These are phyloP conservation scores for Polygonum aviculare DNA, from an alignment of 148 eudicot genomes.

Conservation along the genomic window DNA sequence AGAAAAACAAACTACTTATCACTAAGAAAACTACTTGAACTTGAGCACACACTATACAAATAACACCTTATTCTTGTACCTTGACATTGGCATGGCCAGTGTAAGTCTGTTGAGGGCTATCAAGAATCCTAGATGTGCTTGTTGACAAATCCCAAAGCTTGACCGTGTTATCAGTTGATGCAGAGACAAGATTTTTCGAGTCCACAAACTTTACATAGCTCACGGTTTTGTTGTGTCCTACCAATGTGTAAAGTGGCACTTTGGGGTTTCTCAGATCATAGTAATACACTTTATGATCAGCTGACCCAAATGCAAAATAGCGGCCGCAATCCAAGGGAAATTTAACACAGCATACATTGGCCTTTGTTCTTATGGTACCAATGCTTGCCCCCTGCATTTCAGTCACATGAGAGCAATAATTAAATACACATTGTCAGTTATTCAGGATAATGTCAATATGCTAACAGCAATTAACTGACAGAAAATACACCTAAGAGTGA, in stretches of 20 bases:
- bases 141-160: conserved; percentile 97
- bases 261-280: conserved; percentile 80
- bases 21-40: neutral
- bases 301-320: conserved; percentile 89
- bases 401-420: conserved; percentile 44
- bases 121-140: conserved; percentile 65
- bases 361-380: conserved; percentile 88
- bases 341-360: conserved; percentile 92
- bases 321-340: conserved; percentile 73
- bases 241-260: conserved; percentile 71
- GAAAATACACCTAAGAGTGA: neutral
- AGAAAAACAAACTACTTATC: neutral
- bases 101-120: conserved; percentile 72
- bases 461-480: conserved; percentile 32
- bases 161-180: conserved; percentile 86
- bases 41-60: neutral
- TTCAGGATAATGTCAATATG: conserved; percentile 31
- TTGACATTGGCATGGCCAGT: conserved; percentile 86
- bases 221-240: conserved; percentile 89
- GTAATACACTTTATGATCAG: conserved; percentile 87
- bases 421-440: conserved; percentile 28
- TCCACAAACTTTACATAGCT: conserved; percentile 96
- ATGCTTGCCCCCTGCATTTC: conserved; percentile 85
- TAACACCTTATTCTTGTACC: conserved; percentile 26
- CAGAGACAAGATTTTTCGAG: conserved; percentile 64